Base-by-base conservation (phyloP, 768 basidiomycete genomes). In the Lentinus brumalis region DNA sequence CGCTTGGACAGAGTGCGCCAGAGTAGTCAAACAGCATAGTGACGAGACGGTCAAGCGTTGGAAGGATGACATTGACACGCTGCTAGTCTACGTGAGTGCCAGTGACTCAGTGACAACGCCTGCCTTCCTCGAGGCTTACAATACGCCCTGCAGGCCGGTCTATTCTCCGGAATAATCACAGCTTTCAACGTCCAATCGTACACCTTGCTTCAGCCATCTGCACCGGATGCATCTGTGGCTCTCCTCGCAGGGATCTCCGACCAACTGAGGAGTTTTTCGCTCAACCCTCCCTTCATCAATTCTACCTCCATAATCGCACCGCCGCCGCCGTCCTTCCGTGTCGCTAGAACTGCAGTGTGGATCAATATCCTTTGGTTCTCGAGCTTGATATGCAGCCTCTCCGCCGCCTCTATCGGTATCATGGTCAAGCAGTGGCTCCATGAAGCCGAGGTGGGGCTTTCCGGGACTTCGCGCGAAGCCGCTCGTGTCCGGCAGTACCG, bases 381-480 rank as follows among this genome's bases (percentile, higher is more conserved):
- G 8, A 67, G 67, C 32, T 57, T 72, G 7, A 49, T 64, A 4
- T 51, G 62, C 58, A 65, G 65, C 46, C 69, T 72, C 31, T 52
- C 63, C 7, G 55, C 66, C 9, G 70, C 69, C 1, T 50, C 70
- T 11, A 50, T 65, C 32, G 62, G 64, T 18, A 64, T 67, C 45
- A 51, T 69, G 11, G 66, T 66, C 5, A 71, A 69, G 49, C 68
- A 70, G 49, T 69, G 66, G 70, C n/a, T 69, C 2, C 57, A 56
- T 21, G 60, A 64, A 6, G 67, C 67, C 38, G 47, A 47, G 29
- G 38, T 63, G 29, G 55, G 54, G 16, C 53, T 57, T 18, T 59
- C 66, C 29, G 61, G 62, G 5, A 62, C 62, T 16, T 42, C 69
- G 1, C 61, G 66, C 12, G 62, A 62, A 18, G 53, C 61, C 30